Base-by-base conservation (phyloP, 2,329 filamentous ascomycete species). In the Plenodomus biglobosus region DNA sequence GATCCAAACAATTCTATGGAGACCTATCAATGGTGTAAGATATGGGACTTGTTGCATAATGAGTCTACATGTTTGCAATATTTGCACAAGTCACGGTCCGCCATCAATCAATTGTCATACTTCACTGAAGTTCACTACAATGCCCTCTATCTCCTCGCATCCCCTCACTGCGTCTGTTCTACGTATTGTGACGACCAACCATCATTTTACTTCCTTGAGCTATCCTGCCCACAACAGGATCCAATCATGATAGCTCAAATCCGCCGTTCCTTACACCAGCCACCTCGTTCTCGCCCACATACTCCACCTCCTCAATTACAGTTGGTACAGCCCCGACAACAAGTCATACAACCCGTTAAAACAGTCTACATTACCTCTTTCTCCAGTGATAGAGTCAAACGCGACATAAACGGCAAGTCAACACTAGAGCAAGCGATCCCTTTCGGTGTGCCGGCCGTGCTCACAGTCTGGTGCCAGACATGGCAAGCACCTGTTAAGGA, bases 401-500 rank as follows among this genome's bases (percentile, higher is more conserved):
- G 18, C 1, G 18, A 45, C 3, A 38, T 18, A 34, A 3, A 4
- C 1, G 42, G 38, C 1, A n/a, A 42, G 32, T 22, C 19, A 1
- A 11, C 45, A 10, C 27, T 52, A 1, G 2, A 18, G 11, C 8
- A 18, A 19, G 6, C 40, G 1, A 5, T 40, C 8, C 44, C 48
- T 3, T 1, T 3, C 8, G 30, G 40, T 8, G n/a, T 52, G 2
- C 44, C 40, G 11, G 32, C 20, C 0, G 38, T 48, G 3, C 24
- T 51, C 2, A 52, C 48, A 1, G 19, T 52, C 16, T 39, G 35
- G 20, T 52, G 44, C 13, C 48, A 44, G 8, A 40, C 17, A 3
- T 52, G 48, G 48, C 47, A 41, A 2, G 30, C 50, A 1, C 59
- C 57, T 3, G 50, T 52, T 2, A 11, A 18, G 2, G 18, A 48